Evolutionary conservation across 805 yeast species (phyloP).

Genomic region (Teunomyces gatunensis): DNA sequence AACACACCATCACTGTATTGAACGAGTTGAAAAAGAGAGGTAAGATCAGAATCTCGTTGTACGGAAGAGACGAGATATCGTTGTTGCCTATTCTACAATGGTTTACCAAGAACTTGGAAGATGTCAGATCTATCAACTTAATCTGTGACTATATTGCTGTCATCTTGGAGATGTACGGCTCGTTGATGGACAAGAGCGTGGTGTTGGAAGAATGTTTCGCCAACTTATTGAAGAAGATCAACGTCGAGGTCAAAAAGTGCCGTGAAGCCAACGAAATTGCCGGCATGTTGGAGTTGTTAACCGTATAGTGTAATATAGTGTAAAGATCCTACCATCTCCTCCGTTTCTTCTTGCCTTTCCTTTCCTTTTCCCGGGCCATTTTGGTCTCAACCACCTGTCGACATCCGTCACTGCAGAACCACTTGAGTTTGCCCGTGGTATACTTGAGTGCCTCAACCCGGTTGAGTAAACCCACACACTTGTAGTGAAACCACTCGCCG

Average conservation of each 20-base stretch:
- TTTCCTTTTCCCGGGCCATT: not conserved
- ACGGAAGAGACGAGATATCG: slow-evolving; percentile 80
- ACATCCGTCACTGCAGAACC: slow-evolving; percentile 41
- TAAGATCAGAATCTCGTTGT: slow-evolving; percentile 75
- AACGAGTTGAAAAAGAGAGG: slow-evolving; percentile 88
- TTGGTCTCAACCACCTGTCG: slow-evolving; percentile 10
- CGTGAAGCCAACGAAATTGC: slow-evolving; percentile 85
- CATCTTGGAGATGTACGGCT: slow-evolving; percentile 71
- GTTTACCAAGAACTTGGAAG: slow-evolving; percentile 75
- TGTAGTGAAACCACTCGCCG: slow-evolving; percentile 48
- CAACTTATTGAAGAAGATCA: slow-evolving; percentile 59
- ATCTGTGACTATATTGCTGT: slow-evolving; percentile 68
- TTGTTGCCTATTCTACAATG: slow-evolving; percentile 85
- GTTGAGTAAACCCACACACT: slow-evolving; percentile 41
- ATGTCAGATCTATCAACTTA: slow-evolving; percentile 64
- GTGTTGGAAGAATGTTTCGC: slow-evolving; percentile 71
- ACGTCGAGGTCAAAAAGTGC: slow-evolving; percentile 70
- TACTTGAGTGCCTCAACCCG: slow-evolving; percentile 37
- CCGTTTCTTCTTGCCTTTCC: slow-evolving; percentile 8
- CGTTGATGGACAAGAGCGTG: slow-evolving; percentile 69
- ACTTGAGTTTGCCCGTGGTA: slow-evolving; percentile 31
- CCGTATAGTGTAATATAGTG: slow-evolving; percentile 34
- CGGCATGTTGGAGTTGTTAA: slow-evolving; percentile 89
- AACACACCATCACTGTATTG: slow-evolving; percentile 75
- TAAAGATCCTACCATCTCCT: slow-evolving; percentile 3